phyloP scores from a whole-genome alignment of 495 filamentous ascomycete genomes.

The Aspergillus homomorphus region DNA sequence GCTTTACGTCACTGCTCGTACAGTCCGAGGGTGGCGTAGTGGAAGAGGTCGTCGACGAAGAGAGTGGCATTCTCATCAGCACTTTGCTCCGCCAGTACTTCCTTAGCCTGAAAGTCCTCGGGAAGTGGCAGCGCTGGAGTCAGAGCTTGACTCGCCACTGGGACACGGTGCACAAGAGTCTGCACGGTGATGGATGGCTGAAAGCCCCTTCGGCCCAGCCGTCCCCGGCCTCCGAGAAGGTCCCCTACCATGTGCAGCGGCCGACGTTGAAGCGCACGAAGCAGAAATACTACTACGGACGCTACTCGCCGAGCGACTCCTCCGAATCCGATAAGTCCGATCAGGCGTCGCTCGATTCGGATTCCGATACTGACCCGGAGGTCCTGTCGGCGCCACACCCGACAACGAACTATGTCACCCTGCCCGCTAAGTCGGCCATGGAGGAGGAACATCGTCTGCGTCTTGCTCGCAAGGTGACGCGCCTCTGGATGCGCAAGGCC shows the following conservation, averaged over 20 bases:
- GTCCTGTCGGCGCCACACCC: slow-evolving; percentile 36
- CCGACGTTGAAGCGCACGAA: slow-evolving; percentile 29
- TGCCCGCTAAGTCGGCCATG: slow-evolving; percentile 33
- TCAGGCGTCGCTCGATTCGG: slow-evolving; percentile 42
- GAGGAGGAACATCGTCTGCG: slow-evolving; percentile 41
- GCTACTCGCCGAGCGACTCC: slow-evolving; percentile 24
- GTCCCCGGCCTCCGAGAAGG: slow-evolving; percentile 32
- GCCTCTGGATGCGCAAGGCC: slow-evolving; percentile 72
- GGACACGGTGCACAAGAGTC: slow-evolving; percentile 52
- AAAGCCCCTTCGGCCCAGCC: slow-evolving; percentile 30
- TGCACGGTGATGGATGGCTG: slow-evolving; percentile 44
- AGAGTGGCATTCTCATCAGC: slow-evolving; percentile 80
- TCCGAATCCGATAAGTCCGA: slow-evolving; percentile 25
- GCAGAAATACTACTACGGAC: slow-evolving; percentile 39
- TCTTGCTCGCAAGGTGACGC: slow-evolving; percentile 58
- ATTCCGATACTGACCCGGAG: slow-evolving; percentile 45
- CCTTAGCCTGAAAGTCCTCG: slow-evolving; percentile 73
- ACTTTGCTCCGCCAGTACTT: slow-evolving; percentile 88
- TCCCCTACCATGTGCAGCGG: slow-evolving; percentile 13
- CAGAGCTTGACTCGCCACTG: slow-evolving; percentile 58
- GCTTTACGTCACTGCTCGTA: slow-evolving; percentile 69
- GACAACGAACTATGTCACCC: slow-evolving; percentile 41
- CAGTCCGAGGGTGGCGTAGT: slow-evolving; percentile 67
- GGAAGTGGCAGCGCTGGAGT: slow-evolving; percentile 69
- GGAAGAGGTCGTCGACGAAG: slow-evolving; percentile 75